phyloP scores from a whole-genome alignment of 495 filamentous ascomycete species.

The Glonium stellatum region DNA sequence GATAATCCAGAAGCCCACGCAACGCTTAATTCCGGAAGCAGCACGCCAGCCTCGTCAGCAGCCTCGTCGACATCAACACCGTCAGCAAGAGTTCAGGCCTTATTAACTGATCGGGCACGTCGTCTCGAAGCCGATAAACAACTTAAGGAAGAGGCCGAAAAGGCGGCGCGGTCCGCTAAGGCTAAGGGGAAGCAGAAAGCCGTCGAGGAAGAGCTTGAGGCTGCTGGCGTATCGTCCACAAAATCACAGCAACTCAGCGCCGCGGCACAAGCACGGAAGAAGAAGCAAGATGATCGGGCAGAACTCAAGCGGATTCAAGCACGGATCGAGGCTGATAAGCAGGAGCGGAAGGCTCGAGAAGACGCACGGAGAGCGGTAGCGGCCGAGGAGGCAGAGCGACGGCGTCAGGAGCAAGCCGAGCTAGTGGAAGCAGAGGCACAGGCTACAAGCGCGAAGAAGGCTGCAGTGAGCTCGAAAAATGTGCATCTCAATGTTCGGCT shows the following conservation, averaged over 20 bases:
- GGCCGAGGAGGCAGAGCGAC: neutral
- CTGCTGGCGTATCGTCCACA: slow-evolving; percentile 11
- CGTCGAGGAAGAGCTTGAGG: slow-evolving; percentile 15
- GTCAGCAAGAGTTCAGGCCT: neutral
- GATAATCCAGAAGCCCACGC: neutral
- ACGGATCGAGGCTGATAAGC: slow-evolving; percentile 48
- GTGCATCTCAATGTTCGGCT: slow-evolving; percentile 75
- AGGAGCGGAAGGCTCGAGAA: slow-evolving; percentile 50
- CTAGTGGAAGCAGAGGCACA: slow-evolving; percentile 12
- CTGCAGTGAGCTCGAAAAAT: neutral
- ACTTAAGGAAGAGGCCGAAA: slow-evolving; percentile 1
- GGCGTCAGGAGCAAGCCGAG: slow-evolving; percentile 10
- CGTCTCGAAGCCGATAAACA: slow-evolving; percentile 1
- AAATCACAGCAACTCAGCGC: slow-evolving; percentile 17
- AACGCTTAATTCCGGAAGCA: neutral
- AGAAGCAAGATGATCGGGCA: slow-evolving; percentile 29
- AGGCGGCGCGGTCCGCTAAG: slow-evolving; percentile 11
- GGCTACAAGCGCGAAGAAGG: neutral
- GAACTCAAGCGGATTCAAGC: slow-evolving; percentile 33
- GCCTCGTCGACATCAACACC: neutral
- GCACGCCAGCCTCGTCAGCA: neutral
- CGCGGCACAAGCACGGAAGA: slow-evolving; percentile 23
- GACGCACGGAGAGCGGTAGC: slow-evolving; percentile 39
- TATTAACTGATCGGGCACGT: neutral
- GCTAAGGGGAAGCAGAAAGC: slow-evolving; percentile 28